Evolutionary conservation across 805 yeast species (phyloP).

Genomic region (Nakazawaea pomicola): DNA sequence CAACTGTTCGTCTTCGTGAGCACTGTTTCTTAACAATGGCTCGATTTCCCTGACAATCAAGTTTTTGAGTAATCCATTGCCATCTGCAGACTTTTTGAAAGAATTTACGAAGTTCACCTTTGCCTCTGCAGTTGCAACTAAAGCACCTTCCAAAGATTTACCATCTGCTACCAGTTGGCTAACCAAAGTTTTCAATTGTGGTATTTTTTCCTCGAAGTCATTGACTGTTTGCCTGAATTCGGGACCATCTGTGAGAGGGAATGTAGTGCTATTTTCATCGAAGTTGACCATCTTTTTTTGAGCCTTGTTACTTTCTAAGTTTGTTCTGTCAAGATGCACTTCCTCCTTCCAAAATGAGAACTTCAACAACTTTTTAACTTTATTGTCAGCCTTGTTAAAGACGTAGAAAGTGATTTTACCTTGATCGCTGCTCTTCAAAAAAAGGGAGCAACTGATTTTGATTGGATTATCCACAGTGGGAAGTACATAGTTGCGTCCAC

Average conservation of each 20-base stretch:
- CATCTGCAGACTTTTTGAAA: conserved; percentile 3
- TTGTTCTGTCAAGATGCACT: not conserved
- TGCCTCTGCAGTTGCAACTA: conserved; percentile 9
- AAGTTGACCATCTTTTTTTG: too few species aligned
- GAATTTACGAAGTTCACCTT: conserved; percentile 7
- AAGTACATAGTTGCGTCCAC: not conserved
- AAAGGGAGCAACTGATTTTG: not conserved
- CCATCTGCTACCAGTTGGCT: conserved; percentile 16
- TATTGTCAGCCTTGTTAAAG: not conserved
- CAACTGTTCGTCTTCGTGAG: conserved; percentile 13
- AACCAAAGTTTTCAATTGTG: conserved; percentile 16
- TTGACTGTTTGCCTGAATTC: conserved; percentile 23
- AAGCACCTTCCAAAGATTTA: conserved; percentile 16
- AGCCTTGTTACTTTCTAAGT: too few species aligned
- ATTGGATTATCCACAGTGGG: not conserved
- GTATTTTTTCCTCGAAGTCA: conserved; percentile 22
- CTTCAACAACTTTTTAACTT: not conserved
- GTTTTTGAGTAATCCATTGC: not conserved
- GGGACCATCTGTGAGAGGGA: conserved; percentile 33
- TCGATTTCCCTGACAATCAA: not conserved
- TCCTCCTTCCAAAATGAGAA: conserved; percentile 4
- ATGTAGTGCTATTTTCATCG: too few species aligned
- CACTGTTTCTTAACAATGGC: conserved; percentile 6
- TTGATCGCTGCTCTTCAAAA: not conserved
- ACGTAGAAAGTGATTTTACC: conserved; percentile 5